Evolutionary conservation across 768 basidiomycete genomes (phyloP), one percentile per base, ranked within the genome.

Genomic region (Naganishia randhawae): DNA sequence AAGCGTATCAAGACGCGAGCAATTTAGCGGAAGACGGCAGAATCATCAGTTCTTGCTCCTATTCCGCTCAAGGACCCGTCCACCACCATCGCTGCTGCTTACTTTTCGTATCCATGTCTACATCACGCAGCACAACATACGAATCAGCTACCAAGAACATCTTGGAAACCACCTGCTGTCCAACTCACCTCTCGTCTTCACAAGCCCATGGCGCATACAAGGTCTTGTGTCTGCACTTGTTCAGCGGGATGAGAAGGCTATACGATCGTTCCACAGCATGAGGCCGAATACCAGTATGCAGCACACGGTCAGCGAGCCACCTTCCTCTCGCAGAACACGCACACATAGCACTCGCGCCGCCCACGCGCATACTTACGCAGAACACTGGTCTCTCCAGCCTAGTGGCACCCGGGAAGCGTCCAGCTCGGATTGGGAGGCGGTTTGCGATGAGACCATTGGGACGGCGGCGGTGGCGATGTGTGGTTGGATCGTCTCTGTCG

Each of bases 151-250:
- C 35, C 17, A 25, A 6, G 16, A 19, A 31, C 13, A 19, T 29
- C 27, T 27, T 8, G 14, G 10, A 50, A n/a, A 48, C n/a, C 10
- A 32, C 39, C 17, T 6, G 31, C n/a, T 22, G 25, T 25, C 90
- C 83, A 83, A 77, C 91, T 89, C 70, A 88, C 91, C 90, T 84
- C 82, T 95, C 89, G 72, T 92, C 87, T 78, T 92, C 89, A 79
- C 92, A 95, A 72, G 93, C 88, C 92, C 92, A 96, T n/a, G 90
- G 88, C 74, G 90, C 80, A 79, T 92, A 96, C 62, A 81, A 82
- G 57, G 85, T 86, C 75, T 90, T 83, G 79, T 85, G 87, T 73
- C 92, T 86, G 80, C 92, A 96, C 71, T 87, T 82, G 77, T 96
- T 95, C 68, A 96, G 82, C 25, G 92, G 92, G 61, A 96, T 85